phyloP scores from a whole-genome alignment of 2,329 filamentous ascomycete species.

The Neopestalotiopsis sp. region DNA sequence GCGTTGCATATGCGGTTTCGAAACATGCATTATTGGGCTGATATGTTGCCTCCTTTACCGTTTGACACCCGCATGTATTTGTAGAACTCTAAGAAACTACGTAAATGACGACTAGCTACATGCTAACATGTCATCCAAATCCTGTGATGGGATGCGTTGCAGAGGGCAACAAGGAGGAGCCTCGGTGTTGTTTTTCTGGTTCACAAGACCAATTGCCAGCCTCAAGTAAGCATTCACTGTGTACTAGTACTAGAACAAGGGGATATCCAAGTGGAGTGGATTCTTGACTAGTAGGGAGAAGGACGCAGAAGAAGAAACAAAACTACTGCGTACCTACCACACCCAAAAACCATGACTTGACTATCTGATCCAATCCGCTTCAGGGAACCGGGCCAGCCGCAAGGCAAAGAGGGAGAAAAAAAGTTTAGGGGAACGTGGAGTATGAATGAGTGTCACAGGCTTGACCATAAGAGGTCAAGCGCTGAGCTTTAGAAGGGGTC shows the following conservation, averaged over 20 bases:
- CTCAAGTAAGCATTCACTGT: neutral
- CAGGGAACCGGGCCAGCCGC: neutral
- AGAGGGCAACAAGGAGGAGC: neutral
- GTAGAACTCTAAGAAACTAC: neutral
- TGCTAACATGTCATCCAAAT: no score
- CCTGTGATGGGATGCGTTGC: no score
- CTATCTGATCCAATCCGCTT: neutral
- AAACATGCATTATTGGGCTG: neutral
- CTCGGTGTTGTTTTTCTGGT: neutral
- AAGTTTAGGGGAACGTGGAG: conserved; percentile 19
- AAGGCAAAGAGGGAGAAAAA: neutral
- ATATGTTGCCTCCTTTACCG: no score
- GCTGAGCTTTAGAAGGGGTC: neutral
- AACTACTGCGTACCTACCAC: neutral
- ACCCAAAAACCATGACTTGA: no score
- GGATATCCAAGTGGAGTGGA: neutral
- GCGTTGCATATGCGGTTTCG: conserved; percentile 3
- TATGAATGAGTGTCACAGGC: neutral
- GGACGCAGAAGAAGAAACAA: neutral
- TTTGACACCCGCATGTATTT: neutral
- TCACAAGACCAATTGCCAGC: neutral
- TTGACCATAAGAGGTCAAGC: conserved; percentile 6
- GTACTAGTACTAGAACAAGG: neutral
- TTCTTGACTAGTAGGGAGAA: neutral
- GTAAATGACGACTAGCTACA: no score